These are phyloP conservation scores for Boletus semigastroideus DNA, from an alignment of 1,284 basidiomycete species.

Conservation along the genomic window DNA sequence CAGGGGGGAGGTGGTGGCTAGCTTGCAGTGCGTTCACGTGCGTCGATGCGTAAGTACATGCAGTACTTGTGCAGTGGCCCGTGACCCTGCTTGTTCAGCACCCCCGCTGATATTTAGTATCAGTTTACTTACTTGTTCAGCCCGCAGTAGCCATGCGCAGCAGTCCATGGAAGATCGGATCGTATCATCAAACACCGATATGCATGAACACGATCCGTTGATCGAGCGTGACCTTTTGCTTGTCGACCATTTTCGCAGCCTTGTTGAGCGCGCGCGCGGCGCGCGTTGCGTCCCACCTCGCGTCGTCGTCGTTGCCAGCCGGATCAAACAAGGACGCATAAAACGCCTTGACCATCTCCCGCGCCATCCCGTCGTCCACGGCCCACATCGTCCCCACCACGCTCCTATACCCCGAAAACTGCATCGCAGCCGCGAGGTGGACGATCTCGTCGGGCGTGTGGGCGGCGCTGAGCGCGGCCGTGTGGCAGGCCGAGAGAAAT, in stretches of 20 bases:
- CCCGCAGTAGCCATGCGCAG: too few relatives aligned
- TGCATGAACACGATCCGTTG: slow-evolving; percentile 32
- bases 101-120: too few relatives aligned
- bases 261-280: slow-evolving; percentile 26
- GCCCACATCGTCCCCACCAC: slow-evolving; percentile 27
- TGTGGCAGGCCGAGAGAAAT: slow-evolving; percentile 24
- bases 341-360: slow-evolving; percentile 22
- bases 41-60: too few relatives aligned
- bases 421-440: slow-evolving; percentile 25
- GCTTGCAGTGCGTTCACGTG: too few relatives aligned
- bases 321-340: neutral
- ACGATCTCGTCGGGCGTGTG: slow-evolving; percentile 16
- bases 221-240: slow-evolving; percentile 22
- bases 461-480: slow-evolving; percentile 3
- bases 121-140: too few relatives aligned
- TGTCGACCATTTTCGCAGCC: slow-evolving; percentile 25
- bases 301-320: neutral
- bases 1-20: too few relatives aligned
- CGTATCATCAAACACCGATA: slow-evolving; percentile 22
- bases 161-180: too few relatives aligned
- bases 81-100: too few relatives aligned
- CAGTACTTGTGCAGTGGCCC: too few relatives aligned
- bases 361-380: slow-evolving; percentile 20
- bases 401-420: slow-evolving; percentile 21
- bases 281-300: slow-evolving; percentile 14